These are phyloP conservation scores for Streptanthus diversifolius DNA, from an alignment of 345 rosid genomes.

Conservation along the genomic window DNA sequence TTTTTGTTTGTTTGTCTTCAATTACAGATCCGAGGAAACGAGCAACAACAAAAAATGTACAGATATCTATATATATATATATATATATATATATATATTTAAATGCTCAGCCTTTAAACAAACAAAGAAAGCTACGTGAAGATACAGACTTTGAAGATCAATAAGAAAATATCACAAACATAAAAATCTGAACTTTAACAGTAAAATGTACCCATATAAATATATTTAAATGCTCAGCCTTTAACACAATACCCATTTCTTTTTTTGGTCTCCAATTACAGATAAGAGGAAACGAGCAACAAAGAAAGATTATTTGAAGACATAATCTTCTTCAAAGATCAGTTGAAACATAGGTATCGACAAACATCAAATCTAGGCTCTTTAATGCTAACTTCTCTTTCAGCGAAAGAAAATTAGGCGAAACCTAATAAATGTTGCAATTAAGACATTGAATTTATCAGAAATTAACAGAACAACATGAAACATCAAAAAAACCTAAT, in stretches of 20 bases:
- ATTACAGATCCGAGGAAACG: too few species aligned
- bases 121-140: not conserved
- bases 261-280: not conserved
- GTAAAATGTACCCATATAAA: too few species aligned
- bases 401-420: not conserved
- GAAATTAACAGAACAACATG: not conserved
- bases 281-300: not conserved
- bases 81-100: too few species aligned
- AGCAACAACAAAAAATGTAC: too few species aligned
- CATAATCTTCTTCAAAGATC: not conserved
- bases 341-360: not conserved
- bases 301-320: too few species aligned
- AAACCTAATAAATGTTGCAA: slow-evolving; percentile 20
- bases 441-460: slow-evolving; percentile 15
- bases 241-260: too few species aligned
- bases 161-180: too few species aligned
- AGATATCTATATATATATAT: too few species aligned
- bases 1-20: too few species aligned
- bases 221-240: too few species aligned
- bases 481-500: slow-evolving; percentile 18
- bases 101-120: too few species aligned
- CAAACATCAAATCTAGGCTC: not conserved
- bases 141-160: not conserved
- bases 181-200: not conserved
- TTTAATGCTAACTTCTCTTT: not conserved